Conservation (phyloP, 345 rosid genomes). For the Populus euphratica region DNA sequence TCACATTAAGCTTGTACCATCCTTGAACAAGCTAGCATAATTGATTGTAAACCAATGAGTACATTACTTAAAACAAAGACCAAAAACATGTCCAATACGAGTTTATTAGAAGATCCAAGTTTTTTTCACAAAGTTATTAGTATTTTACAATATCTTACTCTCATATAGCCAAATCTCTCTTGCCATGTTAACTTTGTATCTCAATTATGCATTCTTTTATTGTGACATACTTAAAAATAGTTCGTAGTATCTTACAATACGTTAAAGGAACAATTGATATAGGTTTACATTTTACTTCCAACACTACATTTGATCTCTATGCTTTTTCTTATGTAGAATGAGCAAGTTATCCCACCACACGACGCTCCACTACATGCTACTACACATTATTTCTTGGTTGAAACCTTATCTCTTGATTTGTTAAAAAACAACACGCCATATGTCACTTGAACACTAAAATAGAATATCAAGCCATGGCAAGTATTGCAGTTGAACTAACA, state of each 20-base stretch:
- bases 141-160: too few species aligned
- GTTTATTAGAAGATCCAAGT: not conserved
- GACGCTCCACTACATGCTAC: fast-evolving
- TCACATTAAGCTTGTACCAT: not conserved
- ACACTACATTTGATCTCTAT: not conserved
- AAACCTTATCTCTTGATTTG: not conserved
- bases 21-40: not conserved
- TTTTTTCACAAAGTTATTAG: not conserved
- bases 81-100: not conserved
- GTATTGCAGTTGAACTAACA: not conserved
- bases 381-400: not conserved
- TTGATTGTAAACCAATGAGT: not conserved
- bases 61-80: not conserved
- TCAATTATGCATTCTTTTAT: too few species aligned
- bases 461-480: not conserved
- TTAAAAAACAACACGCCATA: not conserved
- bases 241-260: too few species aligned
- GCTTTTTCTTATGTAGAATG: not conserved
- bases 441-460: not conserved
- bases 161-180: too few species aligned
- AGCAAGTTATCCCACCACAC: not conserved
- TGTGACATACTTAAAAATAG: too few species aligned
- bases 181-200: too few species aligned
- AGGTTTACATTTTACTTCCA: too few species aligned
- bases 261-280: too few species aligned